These are phyloP conservation scores for Claviceps humidiphila DNA, from an alignment of 2,329 filamentous ascomycete species.

Conservation along the genomic window DNA sequence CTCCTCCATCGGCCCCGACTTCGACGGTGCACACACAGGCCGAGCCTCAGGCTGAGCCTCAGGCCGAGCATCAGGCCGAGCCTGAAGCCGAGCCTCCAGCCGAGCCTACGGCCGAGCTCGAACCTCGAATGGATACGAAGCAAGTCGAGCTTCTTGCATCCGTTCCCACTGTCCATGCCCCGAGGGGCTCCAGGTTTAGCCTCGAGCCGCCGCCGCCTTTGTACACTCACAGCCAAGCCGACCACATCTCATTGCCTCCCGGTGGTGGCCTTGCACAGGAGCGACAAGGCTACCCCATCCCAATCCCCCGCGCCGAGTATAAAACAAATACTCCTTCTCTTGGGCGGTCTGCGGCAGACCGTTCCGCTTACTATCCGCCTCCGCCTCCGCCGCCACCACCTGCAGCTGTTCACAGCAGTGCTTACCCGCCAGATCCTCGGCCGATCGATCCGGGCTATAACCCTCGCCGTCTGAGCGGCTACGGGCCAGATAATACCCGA, in stretches of 20 bases:
- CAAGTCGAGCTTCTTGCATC: conserved; percentile 13
- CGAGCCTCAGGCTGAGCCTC: not conserved
- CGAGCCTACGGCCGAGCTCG: not conserved
- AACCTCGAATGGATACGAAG: conserved; percentile 10
- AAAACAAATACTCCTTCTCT: conserved; percentile 12
- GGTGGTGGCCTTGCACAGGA: conserved; percentile 12
- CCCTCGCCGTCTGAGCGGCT: conserved; percentile 19
- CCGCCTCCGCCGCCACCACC: conserved; percentile 2
- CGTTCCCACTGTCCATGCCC: conserved; percentile 10
- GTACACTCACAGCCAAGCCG: conserved; percentile 11
- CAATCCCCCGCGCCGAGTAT: conserved; percentile 1
- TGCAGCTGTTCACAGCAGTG: conserved; percentile 10
- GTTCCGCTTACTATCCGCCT: conserved; percentile 15
- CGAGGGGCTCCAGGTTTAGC: conserved; percentile 13
- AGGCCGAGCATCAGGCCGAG: too few relatives aligned
- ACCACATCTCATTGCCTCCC: conserved; percentile 11
- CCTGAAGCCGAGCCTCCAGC: not conserved
- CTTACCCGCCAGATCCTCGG: conserved; percentile 16
- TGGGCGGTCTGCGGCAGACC: conserved; percentile 8
- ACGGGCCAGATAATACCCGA: conserved; percentile 14
- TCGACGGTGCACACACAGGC: not conserved
- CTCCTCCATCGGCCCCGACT: not conserved
- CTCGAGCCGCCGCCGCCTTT: conserved; percentile 14
- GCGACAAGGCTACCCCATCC: conserved; percentile 6
- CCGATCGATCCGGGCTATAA: conserved; percentile 20